Conservation (phyloP, 2,329 filamentous ascomycete species). For the Pseudogymnoascus sp. region DNA sequence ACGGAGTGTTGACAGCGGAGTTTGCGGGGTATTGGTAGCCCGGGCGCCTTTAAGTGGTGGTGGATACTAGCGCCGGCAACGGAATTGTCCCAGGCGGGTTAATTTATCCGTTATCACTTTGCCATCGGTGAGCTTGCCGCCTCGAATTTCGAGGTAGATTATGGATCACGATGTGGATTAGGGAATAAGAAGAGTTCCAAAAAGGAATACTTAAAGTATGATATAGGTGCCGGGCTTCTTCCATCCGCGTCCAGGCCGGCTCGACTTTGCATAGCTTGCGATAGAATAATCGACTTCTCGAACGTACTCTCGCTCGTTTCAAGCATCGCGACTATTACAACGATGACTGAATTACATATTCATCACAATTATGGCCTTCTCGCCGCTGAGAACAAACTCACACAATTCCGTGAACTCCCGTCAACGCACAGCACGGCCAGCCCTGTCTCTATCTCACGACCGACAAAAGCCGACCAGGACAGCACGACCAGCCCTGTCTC, state of each 20-base stretch:
- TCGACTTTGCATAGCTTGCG: neutral
- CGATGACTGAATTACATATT: neutral
- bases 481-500: neutral
- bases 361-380: neutral
- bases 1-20: neutral
- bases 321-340: neutral
- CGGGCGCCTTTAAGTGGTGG: neutral
- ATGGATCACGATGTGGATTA: neutral
- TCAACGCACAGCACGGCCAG: neutral
- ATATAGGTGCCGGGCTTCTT: neutral
- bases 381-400: neutral
- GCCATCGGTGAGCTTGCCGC: neutral
- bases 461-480: neutral
- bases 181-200: neutral
- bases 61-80: neutral
- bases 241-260: neutral
- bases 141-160: neutral
- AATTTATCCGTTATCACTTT: neutral
- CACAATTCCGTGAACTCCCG: neutral
- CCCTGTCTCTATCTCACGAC: neutral
- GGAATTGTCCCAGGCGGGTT: conserved; percentile 1
- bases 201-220: neutral
- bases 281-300: neutral
- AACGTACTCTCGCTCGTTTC: neutral
- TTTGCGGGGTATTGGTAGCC: neutral